Evolutionary conservation across 208 protist genomes (phyloP).

Genomic region (Angomonas deanei): DNA sequence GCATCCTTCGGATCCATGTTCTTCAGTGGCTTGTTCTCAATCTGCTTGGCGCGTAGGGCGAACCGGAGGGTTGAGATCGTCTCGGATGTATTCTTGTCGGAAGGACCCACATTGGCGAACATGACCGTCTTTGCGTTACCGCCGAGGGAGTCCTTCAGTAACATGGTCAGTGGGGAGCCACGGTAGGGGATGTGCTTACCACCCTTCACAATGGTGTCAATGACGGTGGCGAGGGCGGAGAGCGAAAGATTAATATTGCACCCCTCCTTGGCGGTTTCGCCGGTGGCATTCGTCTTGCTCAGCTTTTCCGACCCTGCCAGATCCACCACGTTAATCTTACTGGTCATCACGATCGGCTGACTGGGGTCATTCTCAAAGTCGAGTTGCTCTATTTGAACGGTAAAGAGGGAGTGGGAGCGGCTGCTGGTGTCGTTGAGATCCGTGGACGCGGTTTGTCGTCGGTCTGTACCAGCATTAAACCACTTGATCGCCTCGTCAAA

Average conservation of each 20-base stretch:
- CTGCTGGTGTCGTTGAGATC: conserved; percentile 88
- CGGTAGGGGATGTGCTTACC: conserved; percentile 89
- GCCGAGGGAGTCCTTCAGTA: conserved; percentile 90
- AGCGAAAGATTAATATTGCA: conserved; percentile 94
- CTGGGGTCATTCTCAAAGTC: conserved; percentile 85
- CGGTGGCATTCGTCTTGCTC: conserved; percentile 91
- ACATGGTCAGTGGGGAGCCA: conserved; percentile 87
- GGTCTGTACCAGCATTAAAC: conserved; percentile 85
- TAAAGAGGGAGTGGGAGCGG: conserved; percentile 91
- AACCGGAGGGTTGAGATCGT: conserved; percentile 89
- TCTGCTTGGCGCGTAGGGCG: conserved; percentile 89
- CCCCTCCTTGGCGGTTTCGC: conserved; percentile 90
- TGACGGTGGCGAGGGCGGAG: conserved; percentile 86
- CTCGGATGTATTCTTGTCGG: conserved; percentile 83
- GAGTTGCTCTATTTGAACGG: conserved; percentile 80
- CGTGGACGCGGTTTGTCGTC: conserved; percentile 87
- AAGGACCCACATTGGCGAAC: conserved; percentile 86
- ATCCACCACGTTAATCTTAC: conserved; percentile 93
- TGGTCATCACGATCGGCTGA: conserved; percentile 75
- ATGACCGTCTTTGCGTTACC: conserved; percentile 91
- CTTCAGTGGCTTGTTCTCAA: conserved; percentile 94
- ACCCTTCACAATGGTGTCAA: conserved; percentile 89
- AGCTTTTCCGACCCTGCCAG: conserved; percentile 93
- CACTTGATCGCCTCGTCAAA: conserved; percentile 80
- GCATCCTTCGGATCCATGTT: conserved; percentile 90